Evolutionary conservation across 305 asterid species (phyloP), one percentile per base, ranked within the genome.

Genomic region (Fraxinus sp.): DNA sequence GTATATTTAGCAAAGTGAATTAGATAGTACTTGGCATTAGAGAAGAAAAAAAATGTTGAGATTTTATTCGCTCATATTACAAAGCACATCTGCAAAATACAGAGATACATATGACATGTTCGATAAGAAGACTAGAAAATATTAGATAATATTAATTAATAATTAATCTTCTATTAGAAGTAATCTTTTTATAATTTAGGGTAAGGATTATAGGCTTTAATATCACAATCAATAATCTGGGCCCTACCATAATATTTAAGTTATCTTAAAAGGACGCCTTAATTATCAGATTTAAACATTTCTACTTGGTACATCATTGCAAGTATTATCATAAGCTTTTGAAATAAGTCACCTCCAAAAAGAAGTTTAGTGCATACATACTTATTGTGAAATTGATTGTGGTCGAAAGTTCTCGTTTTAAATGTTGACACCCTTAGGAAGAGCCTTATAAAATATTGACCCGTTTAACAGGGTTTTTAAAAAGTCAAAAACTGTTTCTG

Each of bases 211-310:
- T 5, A 41, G 49, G 73, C 16, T 66, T 66, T 9, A 28, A 33
- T 36, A 72, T 41, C 37, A 64, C 77, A 77, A 76, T 72, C 83
- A 84, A 80, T 36, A 72, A 77, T 77, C 52, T 41, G 75, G 57
- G 44, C 32, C 82, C 78, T 22, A 62, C 82, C 62, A 83, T 77
- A 82, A 74, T n/a, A 11, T 44, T 11, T 44, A 11, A 44, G 55
- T 44, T 44, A 44, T 26, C 71, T 79, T 77, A 18, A 28, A 81
- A 83, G 55, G 18, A 81, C 5, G 14, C 78, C 18, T 44, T 46
- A 14, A 80, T 86, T 75, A 74, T 72, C 30, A 22, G 13, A 24
- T 62, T 8, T 62, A 62, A 24, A 22, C 16, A 44, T 44, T 44
- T 44, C 55, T 44, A 11, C 55, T 11, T 44, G n/a, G 55, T 11